A percentile compares a stretch with the other conserved stretches of the same genome.
Conservation (phyloP, 169 alveolate species). For the Cryptosporidium ubiquitum region DNA sequence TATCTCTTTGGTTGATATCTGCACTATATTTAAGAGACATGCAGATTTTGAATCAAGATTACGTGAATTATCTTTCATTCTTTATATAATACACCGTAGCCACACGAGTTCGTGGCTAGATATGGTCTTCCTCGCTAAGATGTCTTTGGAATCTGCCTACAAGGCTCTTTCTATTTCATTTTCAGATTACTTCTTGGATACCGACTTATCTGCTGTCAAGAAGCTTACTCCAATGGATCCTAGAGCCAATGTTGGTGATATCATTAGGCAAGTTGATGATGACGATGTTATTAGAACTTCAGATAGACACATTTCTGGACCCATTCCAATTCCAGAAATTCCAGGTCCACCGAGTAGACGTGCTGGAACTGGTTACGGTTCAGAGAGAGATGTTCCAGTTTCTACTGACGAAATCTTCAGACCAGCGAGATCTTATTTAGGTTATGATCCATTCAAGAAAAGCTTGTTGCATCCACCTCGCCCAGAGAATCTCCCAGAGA, state of each 20-base stretch:
- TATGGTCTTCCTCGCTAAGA: neutral
- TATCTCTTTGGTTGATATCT: neutral
- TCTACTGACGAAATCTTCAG: constrained; percentile 16
- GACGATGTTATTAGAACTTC: constrained; percentile 38
- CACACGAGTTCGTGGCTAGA: neutral
- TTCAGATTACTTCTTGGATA: constrained; percentile 19
- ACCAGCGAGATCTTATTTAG: neutral
- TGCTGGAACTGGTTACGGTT: neutral
- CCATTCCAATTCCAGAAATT: constrained; percentile 51
- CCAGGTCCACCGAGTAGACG: constrained; percentile 71
- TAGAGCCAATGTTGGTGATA: neutral
- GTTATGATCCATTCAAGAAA: neutral
- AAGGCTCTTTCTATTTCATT: constrained; percentile 9
- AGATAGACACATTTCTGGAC: constrained; percentile 17
- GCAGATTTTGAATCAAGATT: neutral
- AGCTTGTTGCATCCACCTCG: constrained; percentile 16
- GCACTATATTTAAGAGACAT: constrained; percentile 6
- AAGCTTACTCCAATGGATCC: constrained; percentile 17
- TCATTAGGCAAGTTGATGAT: neutral
- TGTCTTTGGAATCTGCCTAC: constrained; percentile 12
- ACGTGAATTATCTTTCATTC: neutral
- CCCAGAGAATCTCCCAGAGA: constrained; percentile 54
- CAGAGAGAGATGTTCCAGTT: neutral
- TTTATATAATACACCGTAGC: neutral
- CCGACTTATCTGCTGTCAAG: neutral